Evolutionary conservation across 495 filamentous ascomycete genomes (phyloP), one percentile per base, ranked within the genome.

Genomic region (Staphylotrichum tortipilum): DNA sequence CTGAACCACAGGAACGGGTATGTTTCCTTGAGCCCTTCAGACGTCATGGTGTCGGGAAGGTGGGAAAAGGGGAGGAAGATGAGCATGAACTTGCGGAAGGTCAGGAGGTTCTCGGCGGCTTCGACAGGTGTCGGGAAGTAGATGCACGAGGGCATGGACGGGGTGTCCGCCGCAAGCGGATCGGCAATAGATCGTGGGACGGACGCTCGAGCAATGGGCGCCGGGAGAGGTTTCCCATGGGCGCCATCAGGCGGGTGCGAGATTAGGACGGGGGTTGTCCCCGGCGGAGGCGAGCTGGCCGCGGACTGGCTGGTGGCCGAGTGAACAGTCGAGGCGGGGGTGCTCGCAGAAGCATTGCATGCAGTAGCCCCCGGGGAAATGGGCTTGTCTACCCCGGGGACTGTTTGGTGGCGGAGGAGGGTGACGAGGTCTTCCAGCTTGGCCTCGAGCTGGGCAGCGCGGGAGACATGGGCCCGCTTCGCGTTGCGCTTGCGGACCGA

Each of bases 1-100:
- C 68, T 73, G 21, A 76, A 65, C 71, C 77, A 78, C 22, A 80
- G 47, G 34, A 80, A 76, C 0, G 79, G 78, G 15, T 70, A 65
- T 28, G 66, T 49, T 29, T 66, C 58, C 23, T 64, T 71, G 9
- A 82, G 67, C 47, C 69, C 60, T 4, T 68, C 59, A 4, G 75
- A 70, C 0, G 72, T 79, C 22, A 71, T 60, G 49, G 65, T 52
- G 3, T 63, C 53, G 0, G 70, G 69, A 4, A 82, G 64, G 47
- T 68, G 53, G n/a, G 63, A 50, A 10, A 66, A 56, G 1, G 65
- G 65, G 17, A 68, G 38, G 53, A 63, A 64, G 30, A 57, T 47
- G 42, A 66, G 62, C 50, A 64, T 64, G 43, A 60, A 51, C 19
- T 61, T 56, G 11, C 65, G 61, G 45, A 68, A 68, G 0, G 36